phyloP scores from a whole-genome alignment of 768 basidiomycete species.

The Russula compacta region DNA sequence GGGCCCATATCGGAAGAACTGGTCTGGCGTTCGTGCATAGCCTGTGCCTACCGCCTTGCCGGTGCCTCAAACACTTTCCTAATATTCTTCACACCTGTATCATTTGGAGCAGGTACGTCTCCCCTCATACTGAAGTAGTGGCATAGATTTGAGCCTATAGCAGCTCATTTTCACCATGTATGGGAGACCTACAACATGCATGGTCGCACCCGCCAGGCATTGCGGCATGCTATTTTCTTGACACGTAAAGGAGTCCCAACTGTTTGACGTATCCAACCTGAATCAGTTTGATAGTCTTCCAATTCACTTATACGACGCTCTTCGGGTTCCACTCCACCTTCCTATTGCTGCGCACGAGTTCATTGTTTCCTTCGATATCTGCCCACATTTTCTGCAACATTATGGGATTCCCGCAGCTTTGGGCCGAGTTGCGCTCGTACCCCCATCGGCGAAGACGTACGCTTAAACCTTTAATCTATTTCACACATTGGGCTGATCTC shows the following conservation, averaged over 20 bases:
- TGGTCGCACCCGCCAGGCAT: conserved; percentile 58
- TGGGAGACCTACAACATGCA: conserved; percentile 74
- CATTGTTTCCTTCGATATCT: conserved; percentile 64
- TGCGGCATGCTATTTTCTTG: conserved; percentile 48
- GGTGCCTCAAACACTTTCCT: conserved; percentile 46
- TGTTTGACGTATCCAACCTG: not conserved
- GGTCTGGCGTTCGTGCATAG: conserved; percentile 79
- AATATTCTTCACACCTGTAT: conserved; percentile 74
- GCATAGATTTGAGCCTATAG: conserved; percentile 3
- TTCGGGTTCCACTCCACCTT: conserved; percentile 83
- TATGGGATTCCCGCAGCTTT: conserved; percentile 79
- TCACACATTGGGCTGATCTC: conserved; percentile 5
- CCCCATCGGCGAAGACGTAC: conserved; percentile 44
- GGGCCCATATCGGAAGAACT: conserved; percentile 90
- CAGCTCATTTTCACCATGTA: conserved; percentile 90
- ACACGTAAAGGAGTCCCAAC: conserved; percentile 35
- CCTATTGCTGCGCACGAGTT: conserved; percentile 79
- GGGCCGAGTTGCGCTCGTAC: conserved; percentile 44
- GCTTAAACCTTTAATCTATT: conserved; percentile 17
- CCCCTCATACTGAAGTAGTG: not conserved
- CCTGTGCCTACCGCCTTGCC: conserved; percentile 63
- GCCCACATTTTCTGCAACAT: conserved; percentile 91
- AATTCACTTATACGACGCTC: conserved; percentile 83
- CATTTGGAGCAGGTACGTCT: conserved; percentile 75
- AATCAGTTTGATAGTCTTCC: conserved; percentile 50